Base-by-base conservation (phyloP, 1,284 basidiomycete species). In the Inonotus obliquus region DNA sequence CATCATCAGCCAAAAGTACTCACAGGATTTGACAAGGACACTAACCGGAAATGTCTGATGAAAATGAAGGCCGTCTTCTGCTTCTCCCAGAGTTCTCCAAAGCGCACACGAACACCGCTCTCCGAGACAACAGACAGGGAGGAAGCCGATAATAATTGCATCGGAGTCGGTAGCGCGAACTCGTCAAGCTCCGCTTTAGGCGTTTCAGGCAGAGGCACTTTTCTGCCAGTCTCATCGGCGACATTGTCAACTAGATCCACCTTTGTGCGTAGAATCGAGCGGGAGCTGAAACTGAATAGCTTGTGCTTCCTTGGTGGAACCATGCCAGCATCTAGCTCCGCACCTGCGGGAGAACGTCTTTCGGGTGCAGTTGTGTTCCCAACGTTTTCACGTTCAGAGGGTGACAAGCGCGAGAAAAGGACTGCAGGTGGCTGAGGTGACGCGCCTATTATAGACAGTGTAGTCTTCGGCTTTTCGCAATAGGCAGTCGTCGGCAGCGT, bases 61-160 rank as follows among this genome's bases (percentile, higher is more conserved):
- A 91, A 91, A 52, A 88, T 71, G 57, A 94, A 85, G 61, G 94
- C 80, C 0, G 89, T 90, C 70, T 79, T 81, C 69, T 81, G 80
- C 10, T 78, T 75, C 55, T 77, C 77, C 70, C 92, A 89, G 29
- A 96, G 71, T 53, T 89, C 83, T 1, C 90, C 88, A 66, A 96
- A 95, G 27, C 76, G 77, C 45, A 90, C 75, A 10, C 81, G 77
- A 7, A 83, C 67, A 17, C 91, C 92, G 35, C 82, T 82, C 68
- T 90, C 85, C 56, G 83, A 81, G 54, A 87, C 77, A 56, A 95
- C 80, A 25, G 80, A 74, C 54, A 89, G 78, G 21, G 83, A 75
- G 2, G 85, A 81, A 3, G 89, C 91, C 29, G 80, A 78, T 14
- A 79, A 75, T 48, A 94, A 76, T 68, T 87, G 82, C 13, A 74